Evolutionary conservation across 2,329 filamentous ascomycete genomes (phyloP).

Genomic region (Fusarium marasasianum): DNA sequence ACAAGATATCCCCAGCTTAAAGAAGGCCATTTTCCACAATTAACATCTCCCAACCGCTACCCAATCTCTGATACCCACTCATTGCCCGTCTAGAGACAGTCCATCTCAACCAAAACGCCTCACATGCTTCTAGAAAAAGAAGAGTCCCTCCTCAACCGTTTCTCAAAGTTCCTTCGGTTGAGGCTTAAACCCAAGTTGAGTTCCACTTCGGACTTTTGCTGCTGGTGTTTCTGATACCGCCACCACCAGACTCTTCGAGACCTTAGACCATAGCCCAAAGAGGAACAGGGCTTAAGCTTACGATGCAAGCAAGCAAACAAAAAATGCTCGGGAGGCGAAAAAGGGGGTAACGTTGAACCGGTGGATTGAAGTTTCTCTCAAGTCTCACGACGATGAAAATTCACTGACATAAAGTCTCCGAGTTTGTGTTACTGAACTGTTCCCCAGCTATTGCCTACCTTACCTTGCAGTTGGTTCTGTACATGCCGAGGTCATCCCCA

Average conservation of each 20-base stretch:
- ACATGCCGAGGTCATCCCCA: conserved; percentile 21
- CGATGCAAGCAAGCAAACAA: not conserved
- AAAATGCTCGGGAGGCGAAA: not conserved
- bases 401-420: conserved; percentile 4
- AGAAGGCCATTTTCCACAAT: conserved; percentile 16
- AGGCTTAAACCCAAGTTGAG: conserved; percentile 7
- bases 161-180: not conserved
- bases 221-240: conserved; percentile 3
- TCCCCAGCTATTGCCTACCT: not conserved
- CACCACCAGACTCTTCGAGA: conserved; percentile 34
- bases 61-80: not conserved
- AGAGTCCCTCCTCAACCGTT: not conserved
- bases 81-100: not conserved
- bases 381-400: not conserved
- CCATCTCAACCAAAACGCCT: conserved; percentile 1
- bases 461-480: not conserved
- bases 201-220: not conserved
- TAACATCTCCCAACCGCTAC: not conserved
- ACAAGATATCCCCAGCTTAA: conserved; percentile 6
- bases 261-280: conserved; percentile 11
- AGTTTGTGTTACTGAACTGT: not conserved
- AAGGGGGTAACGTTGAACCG: not conserved
- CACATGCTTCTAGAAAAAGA: conserved; percentile 11
- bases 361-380: not conserved
- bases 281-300: conserved; percentile 6